phyloP scores from a whole-genome alignment of 345 rosid genomes.

The Pseudoturritis turrita region DNA sequence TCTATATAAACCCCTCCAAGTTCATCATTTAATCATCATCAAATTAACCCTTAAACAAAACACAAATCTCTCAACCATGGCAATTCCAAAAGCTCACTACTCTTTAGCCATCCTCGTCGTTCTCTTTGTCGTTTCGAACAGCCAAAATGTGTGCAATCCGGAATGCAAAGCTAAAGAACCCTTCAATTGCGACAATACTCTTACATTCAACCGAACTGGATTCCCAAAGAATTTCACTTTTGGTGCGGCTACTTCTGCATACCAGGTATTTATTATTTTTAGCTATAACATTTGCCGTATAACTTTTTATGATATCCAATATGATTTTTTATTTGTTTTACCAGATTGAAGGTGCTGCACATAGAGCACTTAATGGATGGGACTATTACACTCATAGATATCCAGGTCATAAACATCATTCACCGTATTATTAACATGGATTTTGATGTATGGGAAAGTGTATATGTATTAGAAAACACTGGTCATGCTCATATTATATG shows the following conservation, averaged over 20 bases:
- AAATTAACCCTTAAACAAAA: not conserved
- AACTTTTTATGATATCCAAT: not conserved
- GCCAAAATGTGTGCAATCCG: slow-evolving; percentile 12
- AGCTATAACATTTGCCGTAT: not conserved
- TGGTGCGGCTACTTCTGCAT: slow-evolving; percentile 24
- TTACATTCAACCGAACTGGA: slow-evolving; percentile 8
- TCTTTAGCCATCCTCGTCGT: not conserved
- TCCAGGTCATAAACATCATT: slow-evolving; percentile 2
- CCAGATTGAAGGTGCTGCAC: slow-evolving; percentile 19
- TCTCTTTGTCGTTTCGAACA: not conserved
- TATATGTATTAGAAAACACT: not conserved
- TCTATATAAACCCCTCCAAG: not conserved
- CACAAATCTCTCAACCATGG: not conserved
- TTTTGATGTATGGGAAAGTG: too few species aligned
- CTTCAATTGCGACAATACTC: slow-evolving; percentile 8
- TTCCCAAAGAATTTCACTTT: slow-evolving; percentile 8
- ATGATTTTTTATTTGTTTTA: not conserved
- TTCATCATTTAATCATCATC: not conserved
- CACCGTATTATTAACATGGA: not conserved
- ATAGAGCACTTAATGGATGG: slow-evolving; percentile 23
- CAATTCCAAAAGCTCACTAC: not conserved
- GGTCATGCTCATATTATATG: not conserved
- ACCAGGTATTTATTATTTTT: not conserved
- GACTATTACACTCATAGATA: slow-evolving; percentile 17
- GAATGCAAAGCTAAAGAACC: slow-evolving; percentile 21